Evolutionary conservation across 192 early-diverging fungal genomes (phyloP).

Genomic region (Coemansia asiatica): DNA sequence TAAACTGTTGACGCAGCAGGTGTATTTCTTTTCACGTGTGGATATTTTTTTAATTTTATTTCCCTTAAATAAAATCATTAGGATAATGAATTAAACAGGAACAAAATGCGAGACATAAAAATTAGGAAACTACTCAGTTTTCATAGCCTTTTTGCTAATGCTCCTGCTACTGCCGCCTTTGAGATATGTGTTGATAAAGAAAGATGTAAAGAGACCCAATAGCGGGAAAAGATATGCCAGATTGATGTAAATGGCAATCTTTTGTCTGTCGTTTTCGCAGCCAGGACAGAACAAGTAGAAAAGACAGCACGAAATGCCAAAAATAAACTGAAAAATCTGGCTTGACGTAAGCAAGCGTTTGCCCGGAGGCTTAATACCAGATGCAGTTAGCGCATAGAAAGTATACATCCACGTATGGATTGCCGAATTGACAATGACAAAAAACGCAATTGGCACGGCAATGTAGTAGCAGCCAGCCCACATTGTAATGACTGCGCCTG

Average conservation of each 20-base stretch:
- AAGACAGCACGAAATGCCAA: conserved; percentile 68
- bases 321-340: conserved; percentile 85
- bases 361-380: conserved; percentile 73
- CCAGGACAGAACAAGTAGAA: conserved; percentile 67
- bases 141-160: neutral
- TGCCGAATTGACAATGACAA: conserved; percentile 77
- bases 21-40: neutral
- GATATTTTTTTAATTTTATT: neutral
- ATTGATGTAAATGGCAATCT: conserved; percentile 68
- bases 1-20: too few species aligned
- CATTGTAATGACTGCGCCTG: conserved; percentile 88
- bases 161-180: neutral
- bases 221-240: conserved; percentile 76
- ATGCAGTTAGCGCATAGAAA: conserved; percentile 74
- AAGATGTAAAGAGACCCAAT: conserved; percentile 76
- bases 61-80: neutral
- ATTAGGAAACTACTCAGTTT: too few species aligned
- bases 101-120: too few species aligned
- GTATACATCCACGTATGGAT: conserved; percentile 89
- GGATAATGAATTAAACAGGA: too few species aligned
- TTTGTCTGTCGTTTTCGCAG: conserved; percentile 62
- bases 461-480: conserved; percentile 77
- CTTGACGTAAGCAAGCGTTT: conserved; percentile 79
- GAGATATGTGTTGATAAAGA: conserved; percentile 70
- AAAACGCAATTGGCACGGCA: conserved; percentile 80